Evolutionary conservation across 371 early-diverging fungal genomes (phyloP), one percentile per base, ranked within the genome.

Genomic region (Blakeslea trispora): DNA sequence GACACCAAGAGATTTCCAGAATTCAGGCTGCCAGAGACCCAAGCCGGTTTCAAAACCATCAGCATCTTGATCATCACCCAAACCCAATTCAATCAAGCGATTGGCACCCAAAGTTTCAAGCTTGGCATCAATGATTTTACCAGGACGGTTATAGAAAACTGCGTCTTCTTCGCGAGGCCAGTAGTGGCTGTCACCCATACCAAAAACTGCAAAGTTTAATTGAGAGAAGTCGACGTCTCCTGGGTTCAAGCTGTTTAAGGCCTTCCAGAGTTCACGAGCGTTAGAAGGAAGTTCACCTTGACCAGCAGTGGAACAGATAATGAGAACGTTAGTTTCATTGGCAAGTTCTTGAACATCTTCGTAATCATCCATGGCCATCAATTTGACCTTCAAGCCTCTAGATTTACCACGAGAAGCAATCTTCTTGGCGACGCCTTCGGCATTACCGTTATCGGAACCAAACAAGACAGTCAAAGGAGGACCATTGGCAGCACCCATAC

Each of bases 281-380:
- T 95, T 94, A 52, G 89, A 85, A 1, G 97, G 97, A 64, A 95
- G 86, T 83, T 96, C 97, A 72, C 97, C 97, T 71, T 96, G 95
- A 37, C 97, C 95, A 37, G 97, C 95, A 11, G 97, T 95, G 43
- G 90, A 89, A 41, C 88, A 69, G 7, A 90, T 76, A 67, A 92
- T 77, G 31, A 91, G 83, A 13, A 95, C 81, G 28, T 89, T 86
- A 62, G 80, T 82, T 72, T 92, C 92, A 51, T 77, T 67, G 14
- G 81, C 77, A 51, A 94, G 70, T 42, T 93, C 93, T 55, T 93
- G 91, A 32, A 90, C 78, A 50, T 85, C 81, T 21, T 57, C 66
- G 50, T 84, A 87, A 43, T 89, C 90, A 59, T 96, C 95, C 87
- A 89, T 88, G 39, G 89, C 83, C 75, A 87, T 68, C 54, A 87